Base-by-base conservation (phyloP, 176 grass and related monocot genomes). In the Ananas comosus region DNA sequence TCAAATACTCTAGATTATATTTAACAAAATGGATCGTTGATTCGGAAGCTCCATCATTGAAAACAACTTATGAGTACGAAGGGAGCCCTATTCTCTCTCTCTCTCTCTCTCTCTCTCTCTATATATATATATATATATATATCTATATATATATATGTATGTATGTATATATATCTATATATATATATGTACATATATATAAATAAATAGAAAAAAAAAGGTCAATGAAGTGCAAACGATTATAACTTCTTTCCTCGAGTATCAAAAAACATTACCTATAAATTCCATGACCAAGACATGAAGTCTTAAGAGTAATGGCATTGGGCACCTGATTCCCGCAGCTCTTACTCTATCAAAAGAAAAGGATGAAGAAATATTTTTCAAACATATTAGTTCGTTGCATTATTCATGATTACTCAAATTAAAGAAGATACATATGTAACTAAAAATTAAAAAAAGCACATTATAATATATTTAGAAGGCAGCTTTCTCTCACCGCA, bases 241-340 rank as follows among this genome's bases (percentile, higher is more conserved):
- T n/a, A 61, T 9, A 61, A 22, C 16, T 18, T 10, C 56, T 19
- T 22, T 61, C 16, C 9, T 21, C 9, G n/a, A 18, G n/a, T n/a
- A 61, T 18, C 2, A 9, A 61, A 61, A 61, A 82, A 9, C 69
- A 53, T 64, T 76, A 97, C 94, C 94, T 66, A 97, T 92, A 80
- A 97, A 97, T 63, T 97, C 94, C 94, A 97, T 92, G 79, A 88
- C 89, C 58, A 97, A 71, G 80, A 97, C 80, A 92, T 97, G 94
- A 84, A 92, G 84, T 72, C 84, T 92, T 52, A 97, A 79, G 64
- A 86, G 86, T 48, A 85, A 68, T 1, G 94, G 86, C 57, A 3
- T 17, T 1, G 94, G 94, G 64, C 89, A 92, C 48, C 86, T 79
- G 67, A 97, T 92, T 85, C 89, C 94, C 64, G 90, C 79, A 69